These are phyloP conservation scores for Sporisorium scitamineum DNA, from an alignment of 1,284 basidiomycete genomes.

Conservation along the genomic window DNA sequence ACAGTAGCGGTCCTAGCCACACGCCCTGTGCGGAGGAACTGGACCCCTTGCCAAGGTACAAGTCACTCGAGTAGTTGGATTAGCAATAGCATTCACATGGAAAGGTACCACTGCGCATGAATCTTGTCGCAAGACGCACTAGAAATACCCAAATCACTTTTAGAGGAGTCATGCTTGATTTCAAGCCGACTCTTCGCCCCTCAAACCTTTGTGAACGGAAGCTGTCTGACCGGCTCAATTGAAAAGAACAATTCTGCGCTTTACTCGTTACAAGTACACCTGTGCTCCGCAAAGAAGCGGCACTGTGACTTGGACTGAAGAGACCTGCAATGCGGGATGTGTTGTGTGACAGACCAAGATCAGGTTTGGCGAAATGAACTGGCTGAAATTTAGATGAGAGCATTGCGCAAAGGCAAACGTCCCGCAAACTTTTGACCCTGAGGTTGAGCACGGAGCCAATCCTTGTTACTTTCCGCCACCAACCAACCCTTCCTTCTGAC, in stretches of 20 bases:
- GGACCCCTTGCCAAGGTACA: constrained; percentile 9
- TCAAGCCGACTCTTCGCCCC: neutral
- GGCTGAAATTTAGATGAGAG: too few relatives aligned
- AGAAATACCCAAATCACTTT: neutral
- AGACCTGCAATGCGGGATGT: neutral
- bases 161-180: neutral
- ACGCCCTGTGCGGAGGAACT: neutral
- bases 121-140: too few relatives aligned
- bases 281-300: neutral
- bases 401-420: too few relatives aligned
- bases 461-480: too few relatives aligned
- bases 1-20: neutral
- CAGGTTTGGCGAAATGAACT: too few relatives aligned
- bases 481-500: too few relatives aligned
- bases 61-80: constrained; percentile 4
- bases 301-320: neutral
- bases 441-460: too few relatives aligned
- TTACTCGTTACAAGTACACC: too few relatives aligned
- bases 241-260: too few relatives aligned
- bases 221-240: neutral
- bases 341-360: neutral
- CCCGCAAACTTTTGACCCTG: too few relatives aligned
- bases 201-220: neutral
- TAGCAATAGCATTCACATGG: neutral
- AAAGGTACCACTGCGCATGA: neutral